phyloP scores from a whole-genome alignment of 176 grass and related monocot species.

The Carex kokanica region DNA sequence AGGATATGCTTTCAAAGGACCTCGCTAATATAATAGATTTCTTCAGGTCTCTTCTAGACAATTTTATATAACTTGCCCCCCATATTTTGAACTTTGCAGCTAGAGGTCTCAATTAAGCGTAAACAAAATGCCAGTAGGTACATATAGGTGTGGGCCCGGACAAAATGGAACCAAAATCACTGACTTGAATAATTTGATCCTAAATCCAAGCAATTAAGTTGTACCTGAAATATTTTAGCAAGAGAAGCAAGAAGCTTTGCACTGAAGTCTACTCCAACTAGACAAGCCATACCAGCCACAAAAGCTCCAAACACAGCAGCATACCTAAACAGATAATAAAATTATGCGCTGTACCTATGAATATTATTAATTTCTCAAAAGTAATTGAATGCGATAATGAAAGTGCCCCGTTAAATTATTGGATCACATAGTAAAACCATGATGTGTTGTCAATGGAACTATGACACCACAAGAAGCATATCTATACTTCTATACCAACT shows the following conservation, averaged over 20 bases:
- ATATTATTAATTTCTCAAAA: background rate
- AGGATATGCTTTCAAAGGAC: no score
- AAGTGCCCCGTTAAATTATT: background rate
- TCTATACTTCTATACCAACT: background rate
- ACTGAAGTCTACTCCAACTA: constrained; percentile 86
- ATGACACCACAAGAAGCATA: background rate
- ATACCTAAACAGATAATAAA: constrained; percentile 48
- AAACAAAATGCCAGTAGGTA: background rate
- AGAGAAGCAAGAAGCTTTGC: constrained; percentile 90
- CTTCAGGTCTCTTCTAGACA: background rate
- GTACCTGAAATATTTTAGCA: constrained; percentile 70
- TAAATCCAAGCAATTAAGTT: no score
- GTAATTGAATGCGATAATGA: background rate
- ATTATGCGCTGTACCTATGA: constrained; percentile 23
- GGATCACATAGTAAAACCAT: background rate
- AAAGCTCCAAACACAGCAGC: constrained; percentile 80
- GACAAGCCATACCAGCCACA: constrained; percentile 87
- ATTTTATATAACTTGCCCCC: background rate
- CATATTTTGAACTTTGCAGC: background rate
- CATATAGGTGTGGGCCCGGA: background rate
- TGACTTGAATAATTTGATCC: background rate
- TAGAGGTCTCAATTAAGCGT: background rate
- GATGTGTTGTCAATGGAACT: background rate
- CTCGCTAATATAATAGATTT: background rate
- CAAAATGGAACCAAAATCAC: background rate